Evolutionary conservation across 257 asterid genomes (phyloP), one percentile per base, ranked within the genome.

Genomic region (Buddleja alternifolia): DNA sequence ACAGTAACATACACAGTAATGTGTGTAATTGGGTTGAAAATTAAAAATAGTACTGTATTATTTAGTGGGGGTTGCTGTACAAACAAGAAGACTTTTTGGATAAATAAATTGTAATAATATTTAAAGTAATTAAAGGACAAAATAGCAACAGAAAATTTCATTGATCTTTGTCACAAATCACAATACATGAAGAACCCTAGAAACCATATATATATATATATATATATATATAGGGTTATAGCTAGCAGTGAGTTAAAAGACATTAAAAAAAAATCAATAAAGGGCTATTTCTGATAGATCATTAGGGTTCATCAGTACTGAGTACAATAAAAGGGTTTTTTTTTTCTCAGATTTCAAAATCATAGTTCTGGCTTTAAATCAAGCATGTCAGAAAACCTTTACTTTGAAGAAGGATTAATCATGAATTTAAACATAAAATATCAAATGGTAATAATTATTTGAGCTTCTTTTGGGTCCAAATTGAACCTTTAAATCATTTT

Each of bases 391-490:
- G n/a, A n/a, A n/a, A n/a, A n/a, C n/a, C n/a, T n/a, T n/a, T n/a
- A n/a, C n/a, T n/a, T n/a, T n/a, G n/a, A n/a, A n/a, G n/a, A n/a
- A n/a, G n/a, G 34, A 29, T 29, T 29, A 29, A 0, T 11, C 8
- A 51, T 19, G n/a, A 19, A 51, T 19, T 19, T 72, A 47, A 45
- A 44, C 83, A 79, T 79, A 71, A 79, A 71, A 75, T 79, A 79
- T 55, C 70, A 75, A 47, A 41, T 29, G 20, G 57, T 20, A 17
- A 36, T 11, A 44, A 60, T 48, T 53, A 14, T 29, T 1, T 54
- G 53, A 64, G 16, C 42, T 60, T 50, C 23, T 59, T 45, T 2
- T 56, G 41, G 6, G 45, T 47, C 70, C 29, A n/a, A 54, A 39
- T 8, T n/a, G 29, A 73, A 72, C 42, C 58, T 21, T 42, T 19